phyloP scores from a whole-genome alignment of 2,329 filamentous ascomycete species.

The Penicillium sumatraense region DNA sequence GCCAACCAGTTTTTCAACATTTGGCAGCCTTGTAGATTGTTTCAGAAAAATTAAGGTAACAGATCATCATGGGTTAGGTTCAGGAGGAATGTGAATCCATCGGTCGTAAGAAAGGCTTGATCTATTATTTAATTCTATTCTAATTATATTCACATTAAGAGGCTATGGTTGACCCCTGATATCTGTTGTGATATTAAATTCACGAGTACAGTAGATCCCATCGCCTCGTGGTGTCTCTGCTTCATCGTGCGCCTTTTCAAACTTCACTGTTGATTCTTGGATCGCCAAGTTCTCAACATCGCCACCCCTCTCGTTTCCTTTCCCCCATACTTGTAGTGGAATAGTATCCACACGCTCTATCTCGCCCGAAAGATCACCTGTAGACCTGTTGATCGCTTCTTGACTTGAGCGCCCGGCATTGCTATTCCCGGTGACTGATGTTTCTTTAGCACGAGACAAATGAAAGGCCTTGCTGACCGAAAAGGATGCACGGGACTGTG shows the following conservation, averaged over 20 bases:
- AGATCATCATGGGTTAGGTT: too few relatives aligned
- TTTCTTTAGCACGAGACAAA: conserved; percentile 9
- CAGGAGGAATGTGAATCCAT: too few relatives aligned
- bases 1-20: too few relatives aligned
- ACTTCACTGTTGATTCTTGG: not conserved
- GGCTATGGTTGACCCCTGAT: not conserved
- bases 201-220: not conserved
- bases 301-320: not conserved
- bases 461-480: conserved; percentile 17
- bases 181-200: not conserved
- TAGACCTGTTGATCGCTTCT: conserved; percentile 23
- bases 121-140: not conserved
- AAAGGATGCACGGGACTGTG: conserved; percentile 24
- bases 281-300: conserved; percentile 10
- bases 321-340: conserved; percentile 17
- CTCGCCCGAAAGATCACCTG: conserved; percentile 15
- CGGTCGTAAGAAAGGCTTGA: not conserved
- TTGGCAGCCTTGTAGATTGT: too few relatives aligned
- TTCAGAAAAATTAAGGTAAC: too few relatives aligned
- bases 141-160: not conserved
- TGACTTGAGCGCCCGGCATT: conserved; percentile 17
- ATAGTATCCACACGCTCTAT: conserved; percentile 14
- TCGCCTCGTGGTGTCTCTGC: not conserved
- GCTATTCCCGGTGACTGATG: not conserved
- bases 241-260: not conserved